Percentiles rank a stretch among this genome's conserved stretches.
Conservation (phyloP, 2,329 filamentous ascomycete species). For the Sarocladium strictum region DNA sequence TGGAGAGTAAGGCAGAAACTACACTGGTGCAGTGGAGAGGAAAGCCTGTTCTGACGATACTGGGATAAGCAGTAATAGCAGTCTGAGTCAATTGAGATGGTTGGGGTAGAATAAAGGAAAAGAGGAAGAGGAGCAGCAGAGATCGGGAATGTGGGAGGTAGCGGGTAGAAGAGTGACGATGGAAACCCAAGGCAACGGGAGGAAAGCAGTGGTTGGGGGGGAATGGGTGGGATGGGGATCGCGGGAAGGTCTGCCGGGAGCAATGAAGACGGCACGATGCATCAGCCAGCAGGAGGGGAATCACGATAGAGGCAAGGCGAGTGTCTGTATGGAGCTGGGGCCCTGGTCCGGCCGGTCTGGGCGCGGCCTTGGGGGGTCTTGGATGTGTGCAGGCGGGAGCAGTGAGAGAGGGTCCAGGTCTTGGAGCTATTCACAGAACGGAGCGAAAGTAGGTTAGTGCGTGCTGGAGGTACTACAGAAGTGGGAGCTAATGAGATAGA, state of each 20-base stretch:
- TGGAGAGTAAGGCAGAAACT: neutral
- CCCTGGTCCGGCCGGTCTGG: slow-evolving; percentile 8
- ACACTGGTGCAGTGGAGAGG: neutral
- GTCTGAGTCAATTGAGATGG: neutral
- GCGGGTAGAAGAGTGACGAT: slow-evolving; percentile 8
- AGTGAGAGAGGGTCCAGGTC: neutral
- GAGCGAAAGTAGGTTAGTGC: too few relatives aligned
- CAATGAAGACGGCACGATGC: slow-evolving; percentile 6
- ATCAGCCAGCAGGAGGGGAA: neutral
- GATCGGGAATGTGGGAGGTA: neutral
- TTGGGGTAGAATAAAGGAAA: slow-evolving; percentile 1
- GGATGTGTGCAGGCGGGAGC: neutral
- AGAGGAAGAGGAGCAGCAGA: slow-evolving; percentile 1
- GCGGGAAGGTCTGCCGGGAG: slow-evolving; percentile 3
- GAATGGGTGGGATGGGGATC: neutral
- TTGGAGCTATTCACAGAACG: too few relatives aligned
- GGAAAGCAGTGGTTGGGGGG: slow-evolving; percentile 7
- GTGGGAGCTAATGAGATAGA: neutral
- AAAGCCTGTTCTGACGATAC: neutral
- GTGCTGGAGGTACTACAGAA: neutral
- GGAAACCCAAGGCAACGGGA: slow-evolving; percentile 7
- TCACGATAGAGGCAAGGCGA: slow-evolving; percentile 7
- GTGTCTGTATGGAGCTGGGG: slow-evolving; percentile 3
- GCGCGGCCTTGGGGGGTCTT: slow-evolving; percentile 8
- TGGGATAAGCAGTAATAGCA: neutral